Percentiles rank a stretch among this genome's conserved stretches.
phyloP scores from a whole-genome alignment of 345 rosid genomes.

The Hibiscus mutabilis region DNA sequence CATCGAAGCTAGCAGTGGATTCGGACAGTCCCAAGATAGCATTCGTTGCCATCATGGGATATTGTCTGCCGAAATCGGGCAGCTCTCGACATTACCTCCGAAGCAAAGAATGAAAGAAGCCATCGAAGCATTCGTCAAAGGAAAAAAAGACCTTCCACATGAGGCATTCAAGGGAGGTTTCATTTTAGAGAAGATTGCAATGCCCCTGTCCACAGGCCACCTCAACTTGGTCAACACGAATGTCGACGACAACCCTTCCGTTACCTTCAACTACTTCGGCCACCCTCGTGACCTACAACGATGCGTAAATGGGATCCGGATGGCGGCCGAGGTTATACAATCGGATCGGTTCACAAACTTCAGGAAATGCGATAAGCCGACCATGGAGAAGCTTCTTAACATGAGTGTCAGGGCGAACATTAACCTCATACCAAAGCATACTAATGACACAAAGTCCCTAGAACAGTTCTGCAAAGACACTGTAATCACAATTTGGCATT shows the following conservation, averaged over 20 bases:
- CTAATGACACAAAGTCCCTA: constrained; percentile 72
- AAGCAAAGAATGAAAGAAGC: constrained; percentile 67
- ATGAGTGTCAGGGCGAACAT: constrained; percentile 65
- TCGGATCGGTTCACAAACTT: constrained; percentile 58
- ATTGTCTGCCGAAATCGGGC: constrained; percentile 76
- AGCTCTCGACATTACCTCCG: constrained; percentile 64
- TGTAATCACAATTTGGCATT: constrained; percentile 95
- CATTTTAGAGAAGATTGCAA: constrained; percentile 77
- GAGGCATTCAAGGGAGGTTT: constrained; percentile 94
- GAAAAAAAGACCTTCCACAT: constrained; percentile 51
- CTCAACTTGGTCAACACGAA: constrained; percentile 59
- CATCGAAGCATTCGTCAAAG: constrained; percentile 38
- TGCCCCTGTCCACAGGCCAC: constrained; percentile 63
- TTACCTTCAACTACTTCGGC: constrained; percentile 87
- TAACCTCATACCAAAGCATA: constrained; percentile 65
- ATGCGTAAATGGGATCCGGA: constrained; percentile 68
- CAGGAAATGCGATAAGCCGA: constrained; percentile 41
- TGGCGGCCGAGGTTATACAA: constrained; percentile 51
- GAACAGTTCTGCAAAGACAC: constrained; percentile 96
- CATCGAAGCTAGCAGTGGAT: constrained; percentile 93
- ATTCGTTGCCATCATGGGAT: constrained; percentile 78
- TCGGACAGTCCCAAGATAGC: constrained; percentile 66
- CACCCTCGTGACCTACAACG: constrained; percentile 63
- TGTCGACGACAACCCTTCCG: constrained; percentile 71
- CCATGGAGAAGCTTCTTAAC: constrained; percentile 59